These are phyloP conservation scores for Herpetomonas samuelpessoai DNA, from an alignment of 208 protist genomes.

Conservation along the genomic window DNA sequence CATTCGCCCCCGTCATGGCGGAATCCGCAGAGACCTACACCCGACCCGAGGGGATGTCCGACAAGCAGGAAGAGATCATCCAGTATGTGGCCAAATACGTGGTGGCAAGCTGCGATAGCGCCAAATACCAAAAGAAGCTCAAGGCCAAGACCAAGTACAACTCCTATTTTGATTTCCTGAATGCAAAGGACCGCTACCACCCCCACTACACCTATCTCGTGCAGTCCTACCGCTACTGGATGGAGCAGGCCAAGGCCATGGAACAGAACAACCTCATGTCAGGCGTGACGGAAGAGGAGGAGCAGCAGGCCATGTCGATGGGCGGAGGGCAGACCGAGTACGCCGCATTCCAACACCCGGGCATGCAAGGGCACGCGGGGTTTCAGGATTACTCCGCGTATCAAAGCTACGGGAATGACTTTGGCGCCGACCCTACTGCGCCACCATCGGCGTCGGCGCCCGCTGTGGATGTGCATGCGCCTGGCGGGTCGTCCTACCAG, in stretches of 20 bases:
- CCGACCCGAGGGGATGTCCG: constrained; percentile 48
- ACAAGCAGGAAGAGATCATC: constrained; percentile 82
- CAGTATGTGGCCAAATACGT: constrained; percentile 80
- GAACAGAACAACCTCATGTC: constrained; percentile 11
- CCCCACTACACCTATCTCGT: constrained; percentile 76
- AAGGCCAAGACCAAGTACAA: constrained; percentile 62
- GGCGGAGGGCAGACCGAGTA: not conserved
- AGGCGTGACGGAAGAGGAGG: constrained; percentile 6
- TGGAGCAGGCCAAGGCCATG: constrained; percentile 32
- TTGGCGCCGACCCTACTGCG: not conserved
- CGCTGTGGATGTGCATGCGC: not conserved
- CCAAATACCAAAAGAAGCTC: constrained; percentile 68
- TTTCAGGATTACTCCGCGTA: too few relatives aligned
- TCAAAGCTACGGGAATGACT: not conserved
- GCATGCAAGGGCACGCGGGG: too few relatives aligned
- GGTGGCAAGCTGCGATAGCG: constrained; percentile 60
- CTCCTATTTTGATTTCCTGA: constrained; percentile 72
- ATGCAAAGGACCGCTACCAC: constrained; percentile 57
- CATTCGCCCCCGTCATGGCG: too few relatives aligned
- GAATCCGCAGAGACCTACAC: not conserved
- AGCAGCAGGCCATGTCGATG: not conserved
- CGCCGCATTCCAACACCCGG: too few relatives aligned
- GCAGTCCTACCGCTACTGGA: constrained; percentile 59
- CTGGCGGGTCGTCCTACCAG: not conserved
- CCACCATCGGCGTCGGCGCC: not conserved